These are phyloP conservation scores for Vigna reflexopilosa DNA, from an alignment of 306 rosid genomes.

Conservation along the genomic window DNA sequence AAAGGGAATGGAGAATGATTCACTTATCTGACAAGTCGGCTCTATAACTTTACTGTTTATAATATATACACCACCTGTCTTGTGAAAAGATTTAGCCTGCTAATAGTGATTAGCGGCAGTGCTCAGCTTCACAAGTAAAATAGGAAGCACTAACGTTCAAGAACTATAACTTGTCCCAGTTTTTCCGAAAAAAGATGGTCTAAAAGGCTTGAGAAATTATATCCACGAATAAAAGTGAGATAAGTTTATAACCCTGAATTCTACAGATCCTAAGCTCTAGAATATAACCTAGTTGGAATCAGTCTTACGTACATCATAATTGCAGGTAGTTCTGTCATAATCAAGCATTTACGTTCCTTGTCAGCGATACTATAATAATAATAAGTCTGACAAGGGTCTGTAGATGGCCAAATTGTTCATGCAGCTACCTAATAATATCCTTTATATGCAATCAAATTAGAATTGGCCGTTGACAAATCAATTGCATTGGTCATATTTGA, in stretches of 20 bases:
- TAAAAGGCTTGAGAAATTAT: not conserved
- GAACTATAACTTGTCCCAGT: not conserved
- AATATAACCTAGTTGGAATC: constrained; percentile 19
- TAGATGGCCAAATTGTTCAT: constrained; percentile 32
- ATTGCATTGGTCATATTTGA: not conserved
- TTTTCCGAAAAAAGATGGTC: not conserved
- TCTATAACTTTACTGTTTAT: constrained; percentile 23
- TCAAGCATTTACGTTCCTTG: not conserved
- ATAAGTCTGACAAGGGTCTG: constrained; percentile 2
- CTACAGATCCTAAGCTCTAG: constrained; percentile 6
- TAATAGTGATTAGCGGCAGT: not conserved
- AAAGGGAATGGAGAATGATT: constrained; percentile 12
- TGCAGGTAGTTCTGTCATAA: constrained; percentile 3
- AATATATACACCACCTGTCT: not conserved
- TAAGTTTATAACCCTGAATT: not conserved
- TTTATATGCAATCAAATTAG: constrained; percentile 5
- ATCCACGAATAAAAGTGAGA: not conserved
- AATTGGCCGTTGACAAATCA: constrained; percentile 1
- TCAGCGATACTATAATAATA: constrained; percentile 11
- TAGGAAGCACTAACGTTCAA: constrained; percentile 11
- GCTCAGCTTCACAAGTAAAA: constrained; percentile 22
- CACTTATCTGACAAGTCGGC: constrained; percentile 24
- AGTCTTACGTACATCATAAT: not conserved
- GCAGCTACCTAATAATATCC: constrained; percentile 4
- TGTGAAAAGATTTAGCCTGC: constrained; percentile 23